Base-by-base conservation (phyloP, 495 filamentous ascomycete species). In the Penicillium turbatum region DNA sequence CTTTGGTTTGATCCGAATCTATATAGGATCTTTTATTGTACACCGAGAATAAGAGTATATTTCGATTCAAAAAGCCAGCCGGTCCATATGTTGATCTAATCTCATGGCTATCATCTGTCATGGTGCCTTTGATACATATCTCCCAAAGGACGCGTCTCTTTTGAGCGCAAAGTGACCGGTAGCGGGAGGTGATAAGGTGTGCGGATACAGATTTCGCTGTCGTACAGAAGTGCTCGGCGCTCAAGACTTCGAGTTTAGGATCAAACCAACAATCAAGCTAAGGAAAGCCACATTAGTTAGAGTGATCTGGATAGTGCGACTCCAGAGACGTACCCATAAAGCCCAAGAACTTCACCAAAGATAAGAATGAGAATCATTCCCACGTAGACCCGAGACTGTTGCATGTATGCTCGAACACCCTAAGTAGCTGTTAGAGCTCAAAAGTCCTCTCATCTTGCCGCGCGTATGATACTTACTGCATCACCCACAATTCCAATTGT, bases 281-380 rank as follows among this genome's bases (percentile, higher is more conserved):
- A 38, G n/a, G n/a, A n/a, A 54, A 9, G 10, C n/a, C 21, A 27
- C 12, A 51, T 75, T 64, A 73, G 67, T 50, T 56, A 8, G 6
- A 38, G 12, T 5, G 10, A 7, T 31, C 21, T 49, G 53, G 55
- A 32, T 3, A 24, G 1, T 30, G 39, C 19, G 34, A 26, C 29
- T 34, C n/a, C 31, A 42, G 13, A 24, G 50, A 78, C 87, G 58
- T 81, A 95, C 87, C 95, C 95, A 65, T 99, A 99, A 36, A 99
- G 85, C 61, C 93, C 93, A 58, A 99, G 71, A 17, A 99, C 93
- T 79, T 99, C 93, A 43, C 88, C 92, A 67, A 98, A 98, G 82
- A 98, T 98, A 59, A 98, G 79, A 55, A 98, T 97, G 61, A 98
- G 70, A 52, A 98, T 92, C 93, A 97, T 96, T 69, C 93, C 93